A percentile compares a stretch with the other conserved stretches of the same genome.
phyloP scores from a whole-genome alignment of 1,139 yeast species.

The Yamadazyma jaroonii region DNA sequence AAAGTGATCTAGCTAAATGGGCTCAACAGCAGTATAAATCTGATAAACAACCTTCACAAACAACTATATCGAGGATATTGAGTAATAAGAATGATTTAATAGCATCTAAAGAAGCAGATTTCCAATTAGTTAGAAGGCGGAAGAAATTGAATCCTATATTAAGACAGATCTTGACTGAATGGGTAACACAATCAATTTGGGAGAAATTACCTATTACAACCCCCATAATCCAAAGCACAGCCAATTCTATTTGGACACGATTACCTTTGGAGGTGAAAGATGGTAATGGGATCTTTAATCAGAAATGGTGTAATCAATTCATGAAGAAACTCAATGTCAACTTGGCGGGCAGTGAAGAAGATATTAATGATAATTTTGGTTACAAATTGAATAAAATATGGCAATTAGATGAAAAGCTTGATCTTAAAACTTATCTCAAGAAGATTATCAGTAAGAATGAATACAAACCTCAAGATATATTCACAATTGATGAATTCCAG shows the following conservation, averaged over 20 bases:
- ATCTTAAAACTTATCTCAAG: conserved; percentile 33
- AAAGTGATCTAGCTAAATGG: conserved; percentile 64
- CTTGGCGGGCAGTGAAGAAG: conserved; percentile 44
- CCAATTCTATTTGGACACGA: conserved; percentile 61
- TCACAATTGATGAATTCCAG: conserved; percentile 61
- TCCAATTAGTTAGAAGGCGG: conserved; percentile 51
- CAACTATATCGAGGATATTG: conserved; percentile 61
- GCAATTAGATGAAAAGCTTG: conserved; percentile 57
- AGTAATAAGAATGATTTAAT: conserved; percentile 58
- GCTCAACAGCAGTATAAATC: conserved; percentile 55
- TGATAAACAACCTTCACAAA: conserved; percentile 58
- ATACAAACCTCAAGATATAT: conserved; percentile 52
- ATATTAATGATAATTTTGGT: conserved; percentile 31
- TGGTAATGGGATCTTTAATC: conserved; percentile 63
- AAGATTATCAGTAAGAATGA: conserved; percentile 28
- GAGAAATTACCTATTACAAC: conserved; percentile 63
- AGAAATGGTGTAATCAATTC: conserved; percentile 65
- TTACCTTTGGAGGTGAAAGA: conserved; percentile 53
- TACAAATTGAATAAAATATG: conserved; percentile 54
- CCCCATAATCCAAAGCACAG: conserved; percentile 63
- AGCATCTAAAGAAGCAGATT: conserved; percentile 58
- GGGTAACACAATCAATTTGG: conserved; percentile 71
- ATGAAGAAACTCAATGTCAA: conserved; percentile 53
- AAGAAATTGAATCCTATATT: conserved; percentile 56
- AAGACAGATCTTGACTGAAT: conserved; percentile 58